Percentiles rank a stretch among this genome's conserved stretches.
These are phyloP conservation scores for Cephalotrichum gorgonifer DNA, from an alignment of 2,329 filamentous ascomycete genomes.

Conservation along the genomic window DNA sequence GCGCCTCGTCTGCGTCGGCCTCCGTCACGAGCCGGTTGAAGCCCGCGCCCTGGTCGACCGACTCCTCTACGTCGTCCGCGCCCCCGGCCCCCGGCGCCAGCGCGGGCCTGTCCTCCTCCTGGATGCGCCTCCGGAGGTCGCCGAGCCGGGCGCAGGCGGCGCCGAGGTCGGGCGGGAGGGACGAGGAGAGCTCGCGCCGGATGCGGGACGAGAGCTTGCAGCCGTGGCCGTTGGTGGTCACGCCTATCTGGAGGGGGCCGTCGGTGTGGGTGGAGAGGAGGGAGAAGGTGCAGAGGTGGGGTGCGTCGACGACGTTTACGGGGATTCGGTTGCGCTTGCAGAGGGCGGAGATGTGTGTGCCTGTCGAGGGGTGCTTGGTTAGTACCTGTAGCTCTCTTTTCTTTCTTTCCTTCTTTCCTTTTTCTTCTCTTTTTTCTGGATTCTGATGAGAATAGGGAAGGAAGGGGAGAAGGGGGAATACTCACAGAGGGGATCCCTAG, in stretches of 20 bases:
- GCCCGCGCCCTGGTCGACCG: conserved; percentile 61
- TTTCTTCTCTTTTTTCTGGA: not conserved
- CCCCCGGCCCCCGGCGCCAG: conserved; percentile 2
- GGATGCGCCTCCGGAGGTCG: conserved; percentile 57
- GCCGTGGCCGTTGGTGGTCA: conserved; percentile 89
- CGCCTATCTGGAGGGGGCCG: conserved; percentile 85
- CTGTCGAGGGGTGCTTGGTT: conserved; percentile 23
- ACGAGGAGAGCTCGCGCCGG: conserved; percentile 74
- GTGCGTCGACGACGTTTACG: conserved; percentile 83
- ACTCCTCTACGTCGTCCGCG: conserved; percentile 41
- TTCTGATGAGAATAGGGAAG: not conserved
- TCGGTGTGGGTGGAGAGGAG: conserved; percentile 82
- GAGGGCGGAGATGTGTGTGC: conserved; percentile 57
- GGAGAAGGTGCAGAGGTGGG: conserved; percentile 78
- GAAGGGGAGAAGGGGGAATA: not conserved
- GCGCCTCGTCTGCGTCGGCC: conserved; percentile 61
- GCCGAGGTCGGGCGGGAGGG: conserved; percentile 67
- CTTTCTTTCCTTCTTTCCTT: not conserved
- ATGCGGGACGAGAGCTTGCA: conserved; percentile 90
- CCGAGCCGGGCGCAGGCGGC: conserved; percentile 69
- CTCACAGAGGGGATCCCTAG: conserved; percentile 31
- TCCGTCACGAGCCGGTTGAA: conserved; percentile 79
- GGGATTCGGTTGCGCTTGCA: conserved; percentile 78
- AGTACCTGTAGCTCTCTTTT: conserved; percentile 5
- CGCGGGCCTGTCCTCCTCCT: conserved; percentile 54